Percentiles rank a stretch among this genome's conserved stretches.
These are phyloP conservation scores for Colletotrichum brevisporum DNA, from an alignment of 2,329 filamentous ascomycete species.

Conservation along the genomic window DNA sequence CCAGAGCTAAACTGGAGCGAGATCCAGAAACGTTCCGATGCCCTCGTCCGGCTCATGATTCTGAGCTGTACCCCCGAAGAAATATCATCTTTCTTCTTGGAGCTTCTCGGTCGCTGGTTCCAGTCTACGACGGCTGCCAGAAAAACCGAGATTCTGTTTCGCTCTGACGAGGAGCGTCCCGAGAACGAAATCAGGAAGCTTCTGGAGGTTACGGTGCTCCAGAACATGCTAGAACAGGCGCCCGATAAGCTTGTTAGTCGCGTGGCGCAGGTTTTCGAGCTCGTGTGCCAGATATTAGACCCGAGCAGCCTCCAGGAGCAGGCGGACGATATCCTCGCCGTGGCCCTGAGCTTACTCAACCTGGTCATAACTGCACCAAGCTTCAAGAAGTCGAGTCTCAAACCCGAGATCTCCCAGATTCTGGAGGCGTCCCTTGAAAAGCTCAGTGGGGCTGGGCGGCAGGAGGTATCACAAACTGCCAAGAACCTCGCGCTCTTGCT, in stretches of 20 bases:
- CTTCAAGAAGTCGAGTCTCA: conserved; percentile 65
- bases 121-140: conserved; percentile 44
- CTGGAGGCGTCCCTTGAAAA: conserved; percentile 65
- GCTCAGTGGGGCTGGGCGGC: conserved; percentile 55
- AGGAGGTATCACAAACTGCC: conserved; percentile 66
- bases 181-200: conserved; percentile 64
- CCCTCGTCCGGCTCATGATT: conserved; percentile 65
- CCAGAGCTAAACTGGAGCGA: conserved; percentile 56
- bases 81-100: conserved; percentile 72
- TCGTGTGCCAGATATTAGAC: conserved; percentile 73
- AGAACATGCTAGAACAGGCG: conserved; percentile 74
- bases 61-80: conserved; percentile 68
- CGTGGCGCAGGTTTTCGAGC: conserved; percentile 74
- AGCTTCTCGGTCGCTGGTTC: conserved; percentile 72
- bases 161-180: conserved; percentile 47
- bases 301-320: conserved; percentile 57
- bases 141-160: conserved; percentile 47
- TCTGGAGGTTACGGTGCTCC: conserved; percentile 72
- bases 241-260: conserved; percentile 75
- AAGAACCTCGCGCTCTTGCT: conserved; percentile 70
- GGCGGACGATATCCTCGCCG: conserved; percentile 63
- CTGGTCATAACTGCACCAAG: conserved; percentile 70
- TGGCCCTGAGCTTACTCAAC: conserved; percentile 74
- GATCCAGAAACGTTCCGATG: conserved; percentile 63
- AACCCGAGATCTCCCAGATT: conserved; percentile 55